phyloP scores from a whole-genome alignment of 768 basidiomycete species.

The Hebeloma cylindrosporum region DNA sequence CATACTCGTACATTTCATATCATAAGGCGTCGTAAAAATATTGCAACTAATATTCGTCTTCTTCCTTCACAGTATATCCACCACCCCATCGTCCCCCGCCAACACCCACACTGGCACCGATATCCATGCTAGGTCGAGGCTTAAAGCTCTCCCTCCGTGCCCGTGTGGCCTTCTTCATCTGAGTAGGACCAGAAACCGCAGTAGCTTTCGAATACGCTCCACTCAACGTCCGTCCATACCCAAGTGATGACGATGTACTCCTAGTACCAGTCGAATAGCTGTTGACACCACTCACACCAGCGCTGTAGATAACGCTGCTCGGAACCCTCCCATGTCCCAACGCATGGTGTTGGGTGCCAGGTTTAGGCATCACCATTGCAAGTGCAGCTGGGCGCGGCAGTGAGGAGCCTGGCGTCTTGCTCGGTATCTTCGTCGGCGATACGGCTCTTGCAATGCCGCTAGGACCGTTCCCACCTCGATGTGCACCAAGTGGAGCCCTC shows the following conservation, averaged over 20 bases:
- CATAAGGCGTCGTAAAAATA: too few species aligned
- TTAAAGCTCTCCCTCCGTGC: conserved; percentile 78
- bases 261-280: conserved; percentile 20
- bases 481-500: conserved; percentile 41
- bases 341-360: conserved; percentile 51
- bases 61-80: conserved; percentile 47
- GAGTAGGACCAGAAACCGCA: conserved; percentile 24
- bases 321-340: conserved; percentile 57
- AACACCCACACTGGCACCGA: conserved; percentile 25
- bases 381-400: conserved; percentile 39
- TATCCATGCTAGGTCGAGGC: conserved; percentile 74
- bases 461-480: conserved; percentile 37
- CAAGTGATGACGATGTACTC: conserved; percentile 18
- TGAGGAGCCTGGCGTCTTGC: conserved; percentile 33
- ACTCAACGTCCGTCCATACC: conserved; percentile 26
- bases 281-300: conserved; percentile 21
- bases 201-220: conserved; percentile 24
- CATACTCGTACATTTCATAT: too few species aligned
- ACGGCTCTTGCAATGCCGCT: conserved; percentile 28
- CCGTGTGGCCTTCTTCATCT: conserved; percentile 49
- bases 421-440: conserved; percentile 55
- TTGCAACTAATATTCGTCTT: conserved; percentile 49
- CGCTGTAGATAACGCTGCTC: conserved; percentile 29
- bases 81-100: conserved; percentile 29
- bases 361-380: conserved; percentile 51